Conservation (phyloP, 1,284 basidiomycete genomes). For the Puccinia hordei region DNA sequence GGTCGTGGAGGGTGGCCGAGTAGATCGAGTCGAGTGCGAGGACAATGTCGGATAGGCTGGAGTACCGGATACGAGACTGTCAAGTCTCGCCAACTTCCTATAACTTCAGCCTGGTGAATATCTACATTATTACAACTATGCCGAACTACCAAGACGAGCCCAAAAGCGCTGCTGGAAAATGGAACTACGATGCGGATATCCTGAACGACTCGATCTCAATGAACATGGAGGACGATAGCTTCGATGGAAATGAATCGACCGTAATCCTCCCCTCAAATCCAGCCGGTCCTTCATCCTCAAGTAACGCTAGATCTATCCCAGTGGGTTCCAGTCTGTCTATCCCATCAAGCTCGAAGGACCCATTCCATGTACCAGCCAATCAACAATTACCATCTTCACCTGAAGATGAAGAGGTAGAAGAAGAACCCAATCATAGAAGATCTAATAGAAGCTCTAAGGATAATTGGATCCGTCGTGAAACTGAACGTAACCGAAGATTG, state of each 20-base stretch:
- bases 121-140: not conserved
- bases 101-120: too few relatives aligned
- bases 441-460: not conserved
- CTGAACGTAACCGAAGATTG: slow-evolving; percentile 47
- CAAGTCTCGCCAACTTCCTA: too few relatives aligned
- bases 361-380: not conserved
- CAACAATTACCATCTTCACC: not conserved
- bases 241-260: slow-evolving; percentile 36
- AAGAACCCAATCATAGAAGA: not conserved
- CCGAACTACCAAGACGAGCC: not conserved
- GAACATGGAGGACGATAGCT: slow-evolving; percentile 45
- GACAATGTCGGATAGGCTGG: too few relatives aligned
- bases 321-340: not conserved
- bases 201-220: slow-evolving; percentile 48
- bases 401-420: not conserved
- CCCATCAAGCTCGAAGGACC: not conserved
- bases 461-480: slow-evolving; percentile 9
- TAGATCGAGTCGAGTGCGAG: too few relatives aligned
- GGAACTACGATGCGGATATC: slow-evolving; percentile 30
- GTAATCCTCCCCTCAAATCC: not conserved
- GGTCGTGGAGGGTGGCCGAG: too few relatives aligned
- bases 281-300: not conserved
- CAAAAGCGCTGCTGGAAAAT: not conserved
- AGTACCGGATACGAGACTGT: too few relatives aligned
- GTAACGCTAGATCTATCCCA: not conserved